Conservation (phyloP, 2,329 filamentous ascomycete genomes). For the Cordyceps cateniannulata region DNA sequence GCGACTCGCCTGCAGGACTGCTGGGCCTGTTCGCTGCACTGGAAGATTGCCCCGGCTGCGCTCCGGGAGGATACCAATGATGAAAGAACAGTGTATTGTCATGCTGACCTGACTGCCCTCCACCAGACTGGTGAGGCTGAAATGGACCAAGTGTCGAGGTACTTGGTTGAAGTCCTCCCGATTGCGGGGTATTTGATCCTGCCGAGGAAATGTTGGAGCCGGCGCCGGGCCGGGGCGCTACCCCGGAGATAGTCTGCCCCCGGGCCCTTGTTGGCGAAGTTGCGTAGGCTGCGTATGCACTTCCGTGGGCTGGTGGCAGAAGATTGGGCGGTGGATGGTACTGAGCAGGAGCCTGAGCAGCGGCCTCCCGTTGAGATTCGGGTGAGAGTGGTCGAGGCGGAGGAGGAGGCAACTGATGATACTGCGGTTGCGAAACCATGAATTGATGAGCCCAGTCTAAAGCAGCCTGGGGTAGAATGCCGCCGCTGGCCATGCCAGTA, state of each 20-base stretch:
- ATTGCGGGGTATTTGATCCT: constrained; percentile 38
- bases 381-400: constrained; percentile 42
- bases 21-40: constrained; percentile 58
- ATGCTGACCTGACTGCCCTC: constrained; percentile 41
- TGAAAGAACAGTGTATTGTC: constrained; percentile 77
- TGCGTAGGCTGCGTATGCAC: constrained; percentile 39
- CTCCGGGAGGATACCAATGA: constrained; percentile 80
- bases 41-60: constrained; percentile 45
- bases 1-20: constrained; percentile 71
- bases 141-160: constrained; percentile 10
- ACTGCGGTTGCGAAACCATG: constrained; percentile 45
- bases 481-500: constrained; percentile 58
- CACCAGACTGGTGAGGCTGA: constrained; percentile 6
- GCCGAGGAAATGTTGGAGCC: constrained; percentile 36
- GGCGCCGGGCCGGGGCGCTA: constrained; percentile 30
- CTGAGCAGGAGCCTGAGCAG: constrained; percentile 30
- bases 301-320: constrained; percentile 24
- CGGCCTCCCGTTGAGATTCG: constrained; percentile 48
- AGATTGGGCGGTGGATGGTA: constrained; percentile 33
- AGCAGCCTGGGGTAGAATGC: constrained; percentile 51
- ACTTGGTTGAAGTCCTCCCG: constrained; percentile 29
- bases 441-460: constrained; percentile 65
- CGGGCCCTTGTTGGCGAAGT: constrained; percentile 44
- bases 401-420: constrained; percentile 42
- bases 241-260: constrained; percentile 41